Base-by-base conservation (phyloP, 2,329 filamentous ascomycete genomes). In the Alternaria arborescens region DNA sequence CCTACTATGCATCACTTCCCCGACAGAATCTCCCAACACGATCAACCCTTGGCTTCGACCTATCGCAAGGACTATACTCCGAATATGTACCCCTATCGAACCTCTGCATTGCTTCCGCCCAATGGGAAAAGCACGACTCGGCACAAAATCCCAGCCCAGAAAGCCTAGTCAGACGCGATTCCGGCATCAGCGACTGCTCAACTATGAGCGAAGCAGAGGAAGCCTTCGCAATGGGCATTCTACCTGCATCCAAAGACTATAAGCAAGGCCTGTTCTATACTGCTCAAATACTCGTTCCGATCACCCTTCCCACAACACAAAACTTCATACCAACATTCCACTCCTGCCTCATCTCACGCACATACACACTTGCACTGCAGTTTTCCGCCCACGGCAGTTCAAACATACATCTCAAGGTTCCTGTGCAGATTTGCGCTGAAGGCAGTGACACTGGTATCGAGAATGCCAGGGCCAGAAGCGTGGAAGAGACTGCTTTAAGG, bases 321-420 rank as follows among this genome's bases (percentile, higher is more conserved):
- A 79, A 83, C 26, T 90, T 90, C 73, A 79, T 90, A 20, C 90
- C 89, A 1, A 89, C 88, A 3, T 92, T 92, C 78, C 87, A 91
- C 79, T 84, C 85, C 40, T 92, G 89, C 74, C 83, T 91, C 54
- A 79, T 88, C 44, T 87, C 86, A n/a, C 83, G 90, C 53, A 79
- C 83, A 18, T 92, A 92, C 74, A 76, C 81, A 4, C 82, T 92
- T 14, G 85, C 87, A 54, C 77, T 92, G 58, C 80, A 82, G 14
- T 76, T 92, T 22, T 82, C 84, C 4, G 82, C 86, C 51, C 65
- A 74, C 4, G 75, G 80, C 53, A 67, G 73, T 26, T 65, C 71
- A 0, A 67, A 56, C 1, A 55, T 83, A 32, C 72, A 73, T 8
- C 70, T 84, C 42, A 82, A 82, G 55, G 68, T 84, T 1, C 82